A percentile compares a stretch with the other conserved stretches of the same genome.
These are phyloP conservation scores for Aspergillus aculeatus DNA, from an alignment of 2,329 filamentous ascomycete genomes.

Conservation along the genomic window DNA sequence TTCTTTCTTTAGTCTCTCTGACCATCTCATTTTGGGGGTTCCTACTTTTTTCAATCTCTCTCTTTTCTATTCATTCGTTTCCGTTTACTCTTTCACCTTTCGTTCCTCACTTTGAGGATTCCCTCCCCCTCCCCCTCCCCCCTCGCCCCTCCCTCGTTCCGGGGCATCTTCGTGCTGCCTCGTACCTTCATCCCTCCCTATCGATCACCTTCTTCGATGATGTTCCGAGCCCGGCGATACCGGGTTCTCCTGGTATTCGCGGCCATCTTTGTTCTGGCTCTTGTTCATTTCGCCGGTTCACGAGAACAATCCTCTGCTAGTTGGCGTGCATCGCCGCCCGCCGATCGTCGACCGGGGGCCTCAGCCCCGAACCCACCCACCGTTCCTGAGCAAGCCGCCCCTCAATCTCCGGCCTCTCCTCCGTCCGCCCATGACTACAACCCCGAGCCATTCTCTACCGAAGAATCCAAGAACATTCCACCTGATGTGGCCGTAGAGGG, in stretches of 20 bases:
- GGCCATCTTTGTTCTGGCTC: conserved; percentile 41
- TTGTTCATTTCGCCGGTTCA: conserved; percentile 54
- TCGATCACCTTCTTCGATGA: conserved; percentile 21
- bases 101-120: conserved; percentile 1
- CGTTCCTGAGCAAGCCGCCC: conserved; percentile 6
- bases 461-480: background rate
- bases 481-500: conserved; percentile 1
- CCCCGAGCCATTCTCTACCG: background rate
- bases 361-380: conserved; percentile 13
- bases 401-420: conserved; percentile 15
- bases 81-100: background rate
- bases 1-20: background rate
- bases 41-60: background rate
- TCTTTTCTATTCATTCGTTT: background rate
- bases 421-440: background rate
- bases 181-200: conserved; percentile 6
- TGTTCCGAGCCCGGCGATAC: conserved; percentile 52
- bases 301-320: conserved; percentile 31
- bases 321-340: conserved; percentile 14
- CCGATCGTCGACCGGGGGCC: conserved; percentile 15
- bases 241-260: conserved; percentile 48
- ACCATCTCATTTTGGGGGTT: background rate
- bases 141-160: background rate
- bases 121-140: background rate
- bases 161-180: background rate